These are phyloP conservation scores for Quercus dentata DNA, from an alignment of 306 rosid species.

Conservation along the genomic window DNA sequence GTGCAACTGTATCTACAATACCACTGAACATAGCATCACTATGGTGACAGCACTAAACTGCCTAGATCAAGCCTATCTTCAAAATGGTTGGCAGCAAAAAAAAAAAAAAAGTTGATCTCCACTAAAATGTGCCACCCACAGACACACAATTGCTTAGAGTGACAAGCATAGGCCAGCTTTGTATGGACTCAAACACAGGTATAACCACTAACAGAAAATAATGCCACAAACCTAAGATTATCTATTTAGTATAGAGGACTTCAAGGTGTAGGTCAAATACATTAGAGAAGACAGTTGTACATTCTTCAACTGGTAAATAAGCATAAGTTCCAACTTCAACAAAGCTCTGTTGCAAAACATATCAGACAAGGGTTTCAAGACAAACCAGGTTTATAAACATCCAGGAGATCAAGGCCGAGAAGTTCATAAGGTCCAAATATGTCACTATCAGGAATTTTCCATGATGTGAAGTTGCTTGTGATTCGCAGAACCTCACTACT, in stretches of 20 bases:
- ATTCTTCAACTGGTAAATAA: constrained; percentile 6
- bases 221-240: background rate
- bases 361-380: constrained; percentile 25
- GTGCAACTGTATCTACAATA: no score
- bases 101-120: background rate
- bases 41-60: background rate
- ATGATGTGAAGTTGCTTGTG: constrained; percentile 29
- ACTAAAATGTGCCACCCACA: background rate
- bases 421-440: constrained; percentile 91
- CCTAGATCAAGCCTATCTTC: background rate
- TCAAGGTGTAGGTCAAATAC: background rate
- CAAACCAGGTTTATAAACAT: constrained; percentile 53
- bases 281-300: constrained; percentile 1
- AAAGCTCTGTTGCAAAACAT: constrained; percentile 10
- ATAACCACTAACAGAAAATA: background rate
- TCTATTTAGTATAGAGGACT: background rate
- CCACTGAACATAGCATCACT: background rate
- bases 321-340: constrained; percentile 3
- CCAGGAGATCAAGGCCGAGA: constrained; percentile 58
- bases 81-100: background rate
- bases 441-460: constrained; percentile 50
- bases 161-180: background rate
- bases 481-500: constrained; percentile 51
- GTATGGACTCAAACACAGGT: background rate
- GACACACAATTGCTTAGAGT: background rate